These are phyloP conservation scores for Paecilomyces formosus DNA, from an alignment of 2,329 filamentous ascomycete genomes.

Conservation along the genomic window DNA sequence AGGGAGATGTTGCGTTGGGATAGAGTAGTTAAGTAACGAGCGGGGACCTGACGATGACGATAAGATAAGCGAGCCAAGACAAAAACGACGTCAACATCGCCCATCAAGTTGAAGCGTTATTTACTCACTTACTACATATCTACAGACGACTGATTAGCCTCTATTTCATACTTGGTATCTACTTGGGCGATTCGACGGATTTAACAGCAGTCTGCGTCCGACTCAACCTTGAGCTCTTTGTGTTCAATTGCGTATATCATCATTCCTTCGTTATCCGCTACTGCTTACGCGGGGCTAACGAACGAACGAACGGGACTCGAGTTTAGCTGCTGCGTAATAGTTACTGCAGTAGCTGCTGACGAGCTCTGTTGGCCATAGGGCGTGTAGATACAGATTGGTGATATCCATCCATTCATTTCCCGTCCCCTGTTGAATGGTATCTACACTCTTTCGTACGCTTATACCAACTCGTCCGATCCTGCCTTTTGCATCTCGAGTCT, in stretches of 20 bases:
- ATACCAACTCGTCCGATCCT: background rate
- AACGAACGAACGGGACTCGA: too few relatives aligned
- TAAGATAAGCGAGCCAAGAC: background rate
- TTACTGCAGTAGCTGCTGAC: too few relatives aligned
- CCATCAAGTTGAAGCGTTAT: background rate
- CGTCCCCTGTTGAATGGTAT: background rate
- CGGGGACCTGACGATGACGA: too few relatives aligned
- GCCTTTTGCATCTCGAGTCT: background rate
- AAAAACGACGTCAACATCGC: background rate
- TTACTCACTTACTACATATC: background rate
- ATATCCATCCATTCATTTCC: background rate
- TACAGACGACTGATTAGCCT: background rate
- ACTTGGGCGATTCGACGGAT: background rate
- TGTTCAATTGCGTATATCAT: too few relatives aligned
- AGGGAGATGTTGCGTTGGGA: background rate
- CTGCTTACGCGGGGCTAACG: too few relatives aligned
- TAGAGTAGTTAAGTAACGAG: too few relatives aligned
- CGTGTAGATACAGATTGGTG: background rate
- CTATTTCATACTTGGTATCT: background rate
- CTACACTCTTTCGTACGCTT: background rate
- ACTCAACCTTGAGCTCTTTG: background rate
- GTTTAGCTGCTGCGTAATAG: too few relatives aligned
- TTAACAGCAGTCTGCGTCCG: background rate
- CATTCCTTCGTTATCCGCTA: too few relatives aligned
- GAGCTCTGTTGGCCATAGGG: background rate